Conservation (phyloP, 1,284 basidiomycete genomes). For the Rhodofomes roseus region DNA sequence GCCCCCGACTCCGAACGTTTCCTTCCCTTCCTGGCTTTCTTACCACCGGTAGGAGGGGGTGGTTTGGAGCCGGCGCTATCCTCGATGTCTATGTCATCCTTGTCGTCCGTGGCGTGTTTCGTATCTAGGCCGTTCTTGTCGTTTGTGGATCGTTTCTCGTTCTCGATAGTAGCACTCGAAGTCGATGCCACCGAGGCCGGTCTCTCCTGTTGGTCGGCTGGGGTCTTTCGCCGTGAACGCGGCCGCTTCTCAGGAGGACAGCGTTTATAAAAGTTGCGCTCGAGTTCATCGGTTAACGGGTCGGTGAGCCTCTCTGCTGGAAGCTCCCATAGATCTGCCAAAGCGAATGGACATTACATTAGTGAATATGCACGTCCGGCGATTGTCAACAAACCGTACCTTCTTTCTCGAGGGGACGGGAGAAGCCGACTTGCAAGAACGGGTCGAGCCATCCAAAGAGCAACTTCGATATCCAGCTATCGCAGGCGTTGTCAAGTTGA, state of each 20-base stretch:
- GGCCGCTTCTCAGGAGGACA: slow-evolving; percentile 48
- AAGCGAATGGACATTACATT: not conserved
- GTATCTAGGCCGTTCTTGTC: not conserved
- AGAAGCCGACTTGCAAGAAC: slow-evolving; percentile 52
- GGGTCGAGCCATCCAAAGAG: slow-evolving; percentile 49
- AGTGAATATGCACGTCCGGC: not conserved
- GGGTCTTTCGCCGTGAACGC: slow-evolving; percentile 12
- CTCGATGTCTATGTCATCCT: slow-evolving; percentile 4
- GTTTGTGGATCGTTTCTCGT: slow-evolving; percentile 9
- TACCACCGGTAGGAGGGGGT: not conserved
- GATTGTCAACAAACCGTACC: slow-evolving; percentile 36
- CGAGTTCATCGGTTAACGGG: slow-evolving; percentile 37
- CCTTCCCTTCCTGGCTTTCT: not conserved
- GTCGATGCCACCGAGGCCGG: slow-evolving; percentile 23
- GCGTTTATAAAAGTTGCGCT: slow-evolving; percentile 44
- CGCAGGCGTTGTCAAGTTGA: no score
- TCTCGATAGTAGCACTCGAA: slow-evolving; percentile 14
- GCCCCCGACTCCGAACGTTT: not conserved
- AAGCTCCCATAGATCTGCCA: slow-evolving; percentile 58
- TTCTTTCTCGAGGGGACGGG: slow-evolving; percentile 51
- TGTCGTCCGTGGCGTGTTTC: not conserved
- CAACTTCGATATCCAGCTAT: slow-evolving; percentile 39
- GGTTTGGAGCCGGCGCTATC: not conserved
- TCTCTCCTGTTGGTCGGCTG: not conserved
- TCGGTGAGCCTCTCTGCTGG: slow-evolving; percentile 36